phyloP scores from a whole-genome alignment of 768 basidiomycete species.

The Chlorophyllum brunneum region DNA sequence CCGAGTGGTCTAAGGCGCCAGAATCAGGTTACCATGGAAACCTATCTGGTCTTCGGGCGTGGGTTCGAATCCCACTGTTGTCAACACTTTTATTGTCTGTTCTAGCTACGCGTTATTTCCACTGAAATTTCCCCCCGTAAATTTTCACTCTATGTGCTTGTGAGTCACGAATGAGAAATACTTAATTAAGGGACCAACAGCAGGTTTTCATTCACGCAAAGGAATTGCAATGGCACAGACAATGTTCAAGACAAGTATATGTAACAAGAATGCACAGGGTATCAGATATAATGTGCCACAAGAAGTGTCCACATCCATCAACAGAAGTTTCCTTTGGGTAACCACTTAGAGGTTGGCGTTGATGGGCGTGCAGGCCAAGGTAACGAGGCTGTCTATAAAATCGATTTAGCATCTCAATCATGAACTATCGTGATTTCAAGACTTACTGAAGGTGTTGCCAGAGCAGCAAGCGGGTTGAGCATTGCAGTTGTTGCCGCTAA shows the following conservation, averaged over 20 bases:
- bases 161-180: too few relatives aligned
- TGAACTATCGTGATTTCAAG: neutral
- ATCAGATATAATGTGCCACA: neutral
- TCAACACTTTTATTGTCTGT: constrained; percentile 2
- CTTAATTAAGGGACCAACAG: too few relatives aligned
- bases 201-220: too few relatives aligned
- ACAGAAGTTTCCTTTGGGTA: neutral
- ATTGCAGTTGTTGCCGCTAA: constrained; percentile 9
- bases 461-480: constrained; percentile 8
- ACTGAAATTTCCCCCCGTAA: neutral
- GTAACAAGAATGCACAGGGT: neutral
- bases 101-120: neutral
- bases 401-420: neutral
- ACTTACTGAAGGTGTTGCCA: constrained; percentile 8
- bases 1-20: constrained; percentile 21
- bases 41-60: constrained; percentile 25
- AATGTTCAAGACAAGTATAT: neutral
- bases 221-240: neutral
- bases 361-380: constrained; percentile 13
- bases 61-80: constrained; percentile 31
- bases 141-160: too few relatives aligned
- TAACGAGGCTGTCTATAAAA: constrained; percentile 3
- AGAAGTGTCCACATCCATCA: neutral
- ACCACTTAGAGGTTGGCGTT: constrained; percentile 10
- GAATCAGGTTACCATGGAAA: constrained; percentile 14